phyloP scores from a whole-genome alignment of 2,329 filamentous ascomycete species.

The Arachnopeziza araneosa region DNA sequence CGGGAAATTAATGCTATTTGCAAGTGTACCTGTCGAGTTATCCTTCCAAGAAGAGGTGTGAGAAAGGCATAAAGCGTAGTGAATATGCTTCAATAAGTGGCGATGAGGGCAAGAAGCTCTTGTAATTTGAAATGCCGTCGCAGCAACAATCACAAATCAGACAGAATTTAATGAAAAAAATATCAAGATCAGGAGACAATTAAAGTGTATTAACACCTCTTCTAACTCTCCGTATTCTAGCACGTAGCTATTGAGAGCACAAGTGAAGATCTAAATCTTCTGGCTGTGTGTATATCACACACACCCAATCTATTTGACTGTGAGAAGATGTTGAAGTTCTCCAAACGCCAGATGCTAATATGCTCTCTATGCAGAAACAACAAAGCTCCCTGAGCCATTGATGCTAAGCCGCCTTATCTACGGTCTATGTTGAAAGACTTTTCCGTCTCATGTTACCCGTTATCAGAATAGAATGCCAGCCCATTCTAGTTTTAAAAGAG shows the following conservation, averaged over 20 bases:
- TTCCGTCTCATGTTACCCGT: conserved; percentile 22
- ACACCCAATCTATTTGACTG: conserved; percentile 15
- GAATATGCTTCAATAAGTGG: no score
- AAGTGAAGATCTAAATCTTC: neutral
- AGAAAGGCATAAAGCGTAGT: no score
- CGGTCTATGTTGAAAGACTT: conserved; percentile 36
- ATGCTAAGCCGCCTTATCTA: conserved; percentile 24
- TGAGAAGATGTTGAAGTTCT: conserved; percentile 34
- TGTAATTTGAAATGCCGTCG: no score
- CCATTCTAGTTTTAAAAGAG: neutral
- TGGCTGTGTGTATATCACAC: neutral
- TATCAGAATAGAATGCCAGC: conserved; percentile 16
- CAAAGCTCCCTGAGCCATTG: conserved; percentile 1
- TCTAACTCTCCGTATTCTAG: neutral
- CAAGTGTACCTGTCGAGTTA: no score
- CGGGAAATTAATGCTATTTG: no score
- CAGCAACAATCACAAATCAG: no score
- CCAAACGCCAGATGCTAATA: conserved; percentile 32
- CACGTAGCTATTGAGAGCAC: neutral
- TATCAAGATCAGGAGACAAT: neutral
- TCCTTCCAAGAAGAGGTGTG: no score
- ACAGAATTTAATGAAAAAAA: no score
- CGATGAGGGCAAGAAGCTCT: no score
- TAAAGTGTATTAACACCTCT: neutral
- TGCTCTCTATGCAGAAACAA: conserved; percentile 21